phyloP scores from a whole-genome alignment of 2,329 filamentous ascomycete species.

The Colletotrichum sp. region DNA sequence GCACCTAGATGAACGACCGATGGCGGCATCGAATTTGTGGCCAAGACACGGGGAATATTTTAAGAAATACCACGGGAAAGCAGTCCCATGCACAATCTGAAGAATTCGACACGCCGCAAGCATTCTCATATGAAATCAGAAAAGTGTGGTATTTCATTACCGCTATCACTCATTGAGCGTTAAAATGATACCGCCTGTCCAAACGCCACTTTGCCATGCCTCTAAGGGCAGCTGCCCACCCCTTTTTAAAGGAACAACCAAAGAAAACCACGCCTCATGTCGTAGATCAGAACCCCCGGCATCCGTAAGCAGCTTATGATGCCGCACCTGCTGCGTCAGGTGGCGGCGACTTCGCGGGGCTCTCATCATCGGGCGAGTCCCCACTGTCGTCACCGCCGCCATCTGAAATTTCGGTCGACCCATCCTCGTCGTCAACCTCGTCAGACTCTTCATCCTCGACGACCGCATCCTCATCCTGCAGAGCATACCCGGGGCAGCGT shows the following conservation, averaged over 20 bases:
- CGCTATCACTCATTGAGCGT: slow-evolving; percentile 15
- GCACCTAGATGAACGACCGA: background rate
- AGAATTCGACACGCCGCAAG: background rate
- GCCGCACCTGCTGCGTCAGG: background rate
- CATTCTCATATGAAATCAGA: background rate
- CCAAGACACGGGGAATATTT: background rate
- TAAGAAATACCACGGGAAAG: background rate
- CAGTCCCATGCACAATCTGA: background rate
- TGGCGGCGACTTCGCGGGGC: slow-evolving; percentile 4
- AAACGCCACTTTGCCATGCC: slow-evolving; percentile 19
- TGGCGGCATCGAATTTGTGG: background rate
- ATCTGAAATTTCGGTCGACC: slow-evolving; percentile 32
- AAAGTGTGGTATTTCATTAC: slow-evolving; percentile 19
- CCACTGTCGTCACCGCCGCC: slow-evolving; percentile 23
- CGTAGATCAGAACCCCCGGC: background rate
- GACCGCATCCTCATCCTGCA: slow-evolving; percentile 45
- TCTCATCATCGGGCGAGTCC: slow-evolving; percentile 21
- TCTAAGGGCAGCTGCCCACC: slow-evolving; percentile 15
- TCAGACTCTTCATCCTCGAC: slow-evolving; percentile 35
- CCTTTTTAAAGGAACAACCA: slow-evolving; percentile 7
- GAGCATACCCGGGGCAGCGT: slow-evolving; percentile 59
- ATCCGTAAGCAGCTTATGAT: background rate
- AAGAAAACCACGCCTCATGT: background rate
- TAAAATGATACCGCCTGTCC: background rate
- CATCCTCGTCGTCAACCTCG: slow-evolving; percentile 38